A percentile compares a stretch with the other conserved stretches of the same genome.
These are phyloP conservation scores for Neurospora sp. DNA, from an alignment of 495 filamentous ascomycete genomes.

Conservation along the genomic window DNA sequence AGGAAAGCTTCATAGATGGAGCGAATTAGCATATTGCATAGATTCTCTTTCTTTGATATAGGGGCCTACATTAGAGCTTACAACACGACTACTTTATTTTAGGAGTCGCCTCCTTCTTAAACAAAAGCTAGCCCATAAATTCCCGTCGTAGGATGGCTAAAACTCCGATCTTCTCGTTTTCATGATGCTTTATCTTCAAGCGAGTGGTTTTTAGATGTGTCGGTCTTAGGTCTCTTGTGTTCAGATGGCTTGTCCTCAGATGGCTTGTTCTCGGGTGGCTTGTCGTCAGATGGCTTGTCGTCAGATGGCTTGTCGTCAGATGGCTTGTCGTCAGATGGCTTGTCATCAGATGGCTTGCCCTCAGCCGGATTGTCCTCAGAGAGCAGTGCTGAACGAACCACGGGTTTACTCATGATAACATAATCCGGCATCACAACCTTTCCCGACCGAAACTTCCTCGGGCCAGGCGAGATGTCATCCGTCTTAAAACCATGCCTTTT, in stretches of 20 bases:
- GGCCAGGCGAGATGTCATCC: slow-evolving; percentile 56
- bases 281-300: background rate
- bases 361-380: background rate
- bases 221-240: background rate
- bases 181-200: background rate
- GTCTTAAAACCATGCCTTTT: slow-evolving; percentile 52
- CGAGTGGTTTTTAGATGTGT: background rate
- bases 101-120: background rate
- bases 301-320: background rate
- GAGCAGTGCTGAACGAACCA: slow-evolving; percentile 11
- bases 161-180: background rate
- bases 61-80: background rate
- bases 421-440: slow-evolving; percentile 57
- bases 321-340: background rate
- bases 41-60: background rate
- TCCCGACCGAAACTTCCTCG: slow-evolving; percentile 53
- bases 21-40: background rate
- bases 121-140: background rate
- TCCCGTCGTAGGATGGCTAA: background rate
- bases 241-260: background rate
- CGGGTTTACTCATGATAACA: slow-evolving; percentile 57
- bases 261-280: background rate
- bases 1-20: background rate
- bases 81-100: background rate
- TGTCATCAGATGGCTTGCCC: background rate